Conservation (phyloP, 176 grass and related monocot species). For the Areca catechu region DNA sequence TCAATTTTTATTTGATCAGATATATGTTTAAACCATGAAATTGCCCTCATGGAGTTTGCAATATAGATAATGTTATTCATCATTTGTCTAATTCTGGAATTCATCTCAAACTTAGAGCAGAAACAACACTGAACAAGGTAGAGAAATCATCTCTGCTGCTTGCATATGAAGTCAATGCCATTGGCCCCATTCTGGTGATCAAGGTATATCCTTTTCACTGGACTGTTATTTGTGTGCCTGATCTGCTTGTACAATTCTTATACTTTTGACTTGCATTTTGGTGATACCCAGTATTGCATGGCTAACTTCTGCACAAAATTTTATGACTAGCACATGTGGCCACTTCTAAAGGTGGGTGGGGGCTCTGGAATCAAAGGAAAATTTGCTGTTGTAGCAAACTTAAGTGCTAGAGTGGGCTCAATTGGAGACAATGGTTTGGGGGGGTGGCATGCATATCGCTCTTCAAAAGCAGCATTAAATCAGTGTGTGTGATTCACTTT, state of each 20-base stretch:
- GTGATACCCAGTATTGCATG: background rate
- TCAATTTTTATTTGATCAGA: background rate
- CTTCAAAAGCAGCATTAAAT: constrained; percentile 82
- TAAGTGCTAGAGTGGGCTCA: constrained; percentile 75
- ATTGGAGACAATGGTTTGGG: constrained; percentile 75
- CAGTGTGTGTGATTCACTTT: constrained; percentile 41
- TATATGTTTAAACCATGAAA: no score
- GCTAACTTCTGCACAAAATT: background rate
- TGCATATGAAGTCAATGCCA: constrained; percentile 68
- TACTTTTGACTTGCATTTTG: constrained; percentile 1
- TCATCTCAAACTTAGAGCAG: constrained; percentile 20
- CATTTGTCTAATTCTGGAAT: background rate
- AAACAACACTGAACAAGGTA: constrained; percentile 76
- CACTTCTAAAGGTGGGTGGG: constrained; percentile 52
- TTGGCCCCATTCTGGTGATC: constrained; percentile 63
- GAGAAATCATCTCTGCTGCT: constrained; percentile 71
- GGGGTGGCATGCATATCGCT: constrained; percentile 87
- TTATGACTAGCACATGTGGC: constrained; percentile 55
- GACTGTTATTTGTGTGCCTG: no score
- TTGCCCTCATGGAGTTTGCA: no score
- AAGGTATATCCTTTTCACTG: constrained; percentile 32
- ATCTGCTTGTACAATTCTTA: no score
- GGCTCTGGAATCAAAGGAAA: constrained; percentile 35
- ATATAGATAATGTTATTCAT: no score
- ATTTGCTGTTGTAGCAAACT: constrained; percentile 56